Conservation (phyloP, 225 moss, liverwort and hornwort species). For the Neckera pumila region DNA sequence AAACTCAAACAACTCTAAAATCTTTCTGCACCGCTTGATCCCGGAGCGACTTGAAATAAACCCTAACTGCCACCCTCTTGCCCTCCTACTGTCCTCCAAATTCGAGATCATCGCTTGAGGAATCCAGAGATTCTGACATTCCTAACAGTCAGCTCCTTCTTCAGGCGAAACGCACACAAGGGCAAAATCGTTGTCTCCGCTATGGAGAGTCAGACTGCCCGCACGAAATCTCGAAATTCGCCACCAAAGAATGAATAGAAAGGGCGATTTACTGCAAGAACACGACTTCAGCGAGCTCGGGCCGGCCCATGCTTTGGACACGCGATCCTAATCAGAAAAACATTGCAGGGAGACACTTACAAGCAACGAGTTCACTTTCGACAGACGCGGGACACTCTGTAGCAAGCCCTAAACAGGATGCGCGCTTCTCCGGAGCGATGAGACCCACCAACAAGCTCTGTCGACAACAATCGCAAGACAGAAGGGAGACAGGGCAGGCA, state of each 20-base stretch:
- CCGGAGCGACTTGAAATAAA: background rate
- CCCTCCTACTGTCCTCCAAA: background rate
- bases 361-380: background rate
- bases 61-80: constrained; percentile 10
- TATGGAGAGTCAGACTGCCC: background rate
- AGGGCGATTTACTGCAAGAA: background rate
- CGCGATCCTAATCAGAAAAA: background rate
- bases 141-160: background rate
- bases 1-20: background rate
- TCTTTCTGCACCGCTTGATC: background rate
- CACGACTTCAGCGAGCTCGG: background rate
- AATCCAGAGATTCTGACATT: background rate
- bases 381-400: background rate
- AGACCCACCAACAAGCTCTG: background rate
- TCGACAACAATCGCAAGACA: background rate
- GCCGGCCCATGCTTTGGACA: background rate
- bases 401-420: background rate
- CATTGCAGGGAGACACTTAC: background rate
- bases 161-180: background rate
- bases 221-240: background rate
- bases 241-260: background rate
- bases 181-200: background rate
- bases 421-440: background rate
- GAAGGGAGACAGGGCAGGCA: background rate
- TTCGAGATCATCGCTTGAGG: background rate